Evolutionary conservation across 768 basidiomycete species (phyloP), one percentile per base, ranked within the genome.

Genomic region (Collybia sp.): DNA sequence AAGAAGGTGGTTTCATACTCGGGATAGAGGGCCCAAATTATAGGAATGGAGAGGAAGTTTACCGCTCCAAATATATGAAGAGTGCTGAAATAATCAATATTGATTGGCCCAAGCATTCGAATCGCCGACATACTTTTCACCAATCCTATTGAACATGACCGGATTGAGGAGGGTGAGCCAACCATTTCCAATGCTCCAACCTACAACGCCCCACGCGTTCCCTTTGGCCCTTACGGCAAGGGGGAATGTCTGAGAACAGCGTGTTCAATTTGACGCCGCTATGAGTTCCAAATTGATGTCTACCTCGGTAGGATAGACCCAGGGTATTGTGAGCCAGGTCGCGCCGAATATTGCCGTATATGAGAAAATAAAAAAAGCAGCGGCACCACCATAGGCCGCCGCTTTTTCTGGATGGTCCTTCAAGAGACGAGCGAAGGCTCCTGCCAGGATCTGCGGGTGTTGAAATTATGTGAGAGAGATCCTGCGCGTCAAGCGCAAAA

Each of bases 261-360:
- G 16, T 12, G n/a, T 6, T 1, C 10, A 37, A 6, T 11, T 12
- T 30, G 20, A 25, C 11, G 5, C 18, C 16, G 31, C 38, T 38
- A 2, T 15, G 11, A 30, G 25, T 25, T 25, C n/a, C 17, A 5
- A 36, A 43, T 20, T 41, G 12, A 15, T 13, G 10, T 30, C 15
- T 20, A 61, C 60, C 39, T 62, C 61, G 5, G 61, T 64, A 11
- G 61, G 61, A 46, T 63, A 66, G 2, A 65, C 64, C 62, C 64
- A 66, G 2, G 70, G 70, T 44, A 72, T 71, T 5, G 70, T 70
- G 31, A 72, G 58, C 71, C 71, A 73, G n/a, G 71, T 73, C 32
- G 70, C 71, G 31, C 70, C 71, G 54, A 72, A 73, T 13, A 70
- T 51, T 12, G 64, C 63, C 1, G 70, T 73, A 52, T 72, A 73